phyloP scores from a whole-genome alignment of 2,329 filamentous ascomycete species.

The Curvularia sp. region DNA sequence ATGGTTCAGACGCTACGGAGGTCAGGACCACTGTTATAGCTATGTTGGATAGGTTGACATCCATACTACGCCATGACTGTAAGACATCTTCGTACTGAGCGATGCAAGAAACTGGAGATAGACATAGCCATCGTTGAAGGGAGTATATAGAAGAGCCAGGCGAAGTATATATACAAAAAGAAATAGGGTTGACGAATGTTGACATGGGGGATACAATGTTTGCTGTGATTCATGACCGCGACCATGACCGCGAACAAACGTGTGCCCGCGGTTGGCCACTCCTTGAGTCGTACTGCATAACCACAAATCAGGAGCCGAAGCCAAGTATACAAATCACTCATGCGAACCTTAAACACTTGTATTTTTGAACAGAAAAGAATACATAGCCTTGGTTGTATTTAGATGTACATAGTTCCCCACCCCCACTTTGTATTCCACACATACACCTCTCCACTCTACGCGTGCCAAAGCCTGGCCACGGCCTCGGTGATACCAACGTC shows the following conservation, averaged over 20 bases:
- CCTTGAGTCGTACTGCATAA: background rate
- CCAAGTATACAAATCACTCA: background rate
- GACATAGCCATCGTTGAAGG: background rate
- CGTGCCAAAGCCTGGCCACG: slow-evolving; percentile 87
- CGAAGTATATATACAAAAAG: background rate
- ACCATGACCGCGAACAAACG: background rate
- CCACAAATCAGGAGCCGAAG: background rate
- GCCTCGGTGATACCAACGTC: slow-evolving; percentile 93
- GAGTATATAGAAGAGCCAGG: background rate
- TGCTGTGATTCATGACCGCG: background rate
- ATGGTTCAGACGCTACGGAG: background rate
- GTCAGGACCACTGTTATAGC: background rate
- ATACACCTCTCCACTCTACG: slow-evolving; percentile 54
- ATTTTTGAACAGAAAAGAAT: slow-evolving; percentile 1
- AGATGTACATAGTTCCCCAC: slow-evolving; percentile 7
- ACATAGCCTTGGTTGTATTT: slow-evolving; percentile 10
- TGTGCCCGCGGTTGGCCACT: background rate
- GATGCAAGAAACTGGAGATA: background rate
- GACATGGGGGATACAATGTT: background rate
- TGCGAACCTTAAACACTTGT: background rate
- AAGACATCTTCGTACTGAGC: background rate
- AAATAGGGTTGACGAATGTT: background rate
- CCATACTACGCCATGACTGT: background rate
- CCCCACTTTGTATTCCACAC: slow-evolving; percentile 16
- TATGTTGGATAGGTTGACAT: background rate